phyloP scores from a whole-genome alignment of 2,329 filamentous ascomycete species.

The Colletotrichum liriopes region DNA sequence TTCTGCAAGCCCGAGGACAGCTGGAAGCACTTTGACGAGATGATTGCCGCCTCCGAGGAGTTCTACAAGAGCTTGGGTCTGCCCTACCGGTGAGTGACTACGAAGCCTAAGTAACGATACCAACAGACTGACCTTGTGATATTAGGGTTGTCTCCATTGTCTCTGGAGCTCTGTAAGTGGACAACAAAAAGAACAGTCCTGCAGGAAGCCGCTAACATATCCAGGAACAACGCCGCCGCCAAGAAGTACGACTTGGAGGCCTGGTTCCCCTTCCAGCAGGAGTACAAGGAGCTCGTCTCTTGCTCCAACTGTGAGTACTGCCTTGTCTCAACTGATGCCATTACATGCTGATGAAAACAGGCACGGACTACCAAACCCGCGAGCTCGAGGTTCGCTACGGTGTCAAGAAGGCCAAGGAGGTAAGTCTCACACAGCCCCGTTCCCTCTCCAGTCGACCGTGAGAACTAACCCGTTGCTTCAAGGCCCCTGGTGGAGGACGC shows the following conservation, averaged over 20 bases:
- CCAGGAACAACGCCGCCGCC: slow-evolving; percentile 72
- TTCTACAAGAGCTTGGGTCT: slow-evolving; percentile 94
- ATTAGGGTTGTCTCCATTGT: slow-evolving; percentile 85
- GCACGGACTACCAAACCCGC: slow-evolving; percentile 79
- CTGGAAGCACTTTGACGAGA: slow-evolving; percentile 93
- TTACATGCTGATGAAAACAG: slow-evolving; percentile 11
- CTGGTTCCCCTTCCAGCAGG: slow-evolving; percentile 95
- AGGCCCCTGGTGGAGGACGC: slow-evolving; percentile 53
- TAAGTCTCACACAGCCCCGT: not conserved
- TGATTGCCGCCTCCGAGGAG: slow-evolving; percentile 92
- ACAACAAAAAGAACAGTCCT: too few species aligned
- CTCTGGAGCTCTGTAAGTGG: slow-evolving; percentile 80
- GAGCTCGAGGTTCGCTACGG: slow-evolving; percentile 95
- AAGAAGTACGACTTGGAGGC: slow-evolving; percentile 98
- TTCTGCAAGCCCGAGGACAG: slow-evolving; percentile 89
- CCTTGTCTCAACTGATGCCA: slow-evolving; percentile 60
- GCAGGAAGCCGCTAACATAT: not conserved
- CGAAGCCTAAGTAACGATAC: not conserved
- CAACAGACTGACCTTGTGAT: not conserved
- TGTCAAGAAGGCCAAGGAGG: slow-evolving; percentile 71
- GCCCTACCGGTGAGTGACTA: slow-evolving; percentile 76
- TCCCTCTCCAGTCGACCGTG: not conserved
- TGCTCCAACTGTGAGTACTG: slow-evolving; percentile 88
- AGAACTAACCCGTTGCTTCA: slow-evolving; percentile 7
- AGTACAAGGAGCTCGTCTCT: slow-evolving; percentile 98